Conservation (phyloP, 805 yeast species). For the Saccharomycopsis guyanensis region DNA sequence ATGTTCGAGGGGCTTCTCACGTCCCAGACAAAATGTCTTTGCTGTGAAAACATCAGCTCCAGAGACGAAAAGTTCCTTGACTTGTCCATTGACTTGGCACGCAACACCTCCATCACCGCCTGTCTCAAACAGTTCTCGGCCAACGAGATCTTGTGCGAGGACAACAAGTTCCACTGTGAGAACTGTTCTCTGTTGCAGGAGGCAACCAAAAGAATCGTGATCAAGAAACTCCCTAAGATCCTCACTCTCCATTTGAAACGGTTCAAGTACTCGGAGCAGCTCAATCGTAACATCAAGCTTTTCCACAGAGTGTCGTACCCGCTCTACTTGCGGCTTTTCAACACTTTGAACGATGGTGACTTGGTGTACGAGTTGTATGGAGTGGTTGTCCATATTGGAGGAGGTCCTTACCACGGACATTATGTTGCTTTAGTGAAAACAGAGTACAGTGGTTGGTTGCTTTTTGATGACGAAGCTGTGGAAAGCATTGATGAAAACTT, state of each 20-base stretch:
- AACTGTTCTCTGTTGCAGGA: conserved; percentile 85
- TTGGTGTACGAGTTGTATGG: conserved; percentile 75
- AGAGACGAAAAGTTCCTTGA: conserved; percentile 85
- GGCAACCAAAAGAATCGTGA: conserved; percentile 82
- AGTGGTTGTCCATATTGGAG: conserved; percentile 90
- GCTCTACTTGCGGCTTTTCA: conserved; percentile 56
- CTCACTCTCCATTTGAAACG: conserved; percentile 82
- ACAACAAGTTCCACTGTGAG: conserved; percentile 91
- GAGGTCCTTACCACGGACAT: conserved; percentile 97
- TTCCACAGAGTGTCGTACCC: conserved; percentile 84
- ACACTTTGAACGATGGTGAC: conserved; percentile 44
- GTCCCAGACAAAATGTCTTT: conserved; percentile 81
- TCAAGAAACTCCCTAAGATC: conserved; percentile 69
- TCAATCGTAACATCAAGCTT: conserved; percentile 75
- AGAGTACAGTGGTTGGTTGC: conserved; percentile 73
- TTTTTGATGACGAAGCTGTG: conserved; percentile 93
- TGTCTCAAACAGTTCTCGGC: conserved; percentile 77
- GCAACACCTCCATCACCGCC: conserved; percentile 65
- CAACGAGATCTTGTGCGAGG: conserved; percentile 75
- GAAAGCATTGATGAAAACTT: conserved; percentile 79
- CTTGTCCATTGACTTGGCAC: conserved; percentile 75
- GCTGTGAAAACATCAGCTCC: conserved; percentile 76
- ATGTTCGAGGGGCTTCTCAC: conserved; percentile 81
- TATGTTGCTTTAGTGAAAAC: conserved; percentile 83
- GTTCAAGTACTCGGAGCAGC: conserved; percentile 81